Evolutionary conservation across 495 filamentous ascomycete species (phyloP).

Genomic region (Aspergillus funiculosus): DNA sequence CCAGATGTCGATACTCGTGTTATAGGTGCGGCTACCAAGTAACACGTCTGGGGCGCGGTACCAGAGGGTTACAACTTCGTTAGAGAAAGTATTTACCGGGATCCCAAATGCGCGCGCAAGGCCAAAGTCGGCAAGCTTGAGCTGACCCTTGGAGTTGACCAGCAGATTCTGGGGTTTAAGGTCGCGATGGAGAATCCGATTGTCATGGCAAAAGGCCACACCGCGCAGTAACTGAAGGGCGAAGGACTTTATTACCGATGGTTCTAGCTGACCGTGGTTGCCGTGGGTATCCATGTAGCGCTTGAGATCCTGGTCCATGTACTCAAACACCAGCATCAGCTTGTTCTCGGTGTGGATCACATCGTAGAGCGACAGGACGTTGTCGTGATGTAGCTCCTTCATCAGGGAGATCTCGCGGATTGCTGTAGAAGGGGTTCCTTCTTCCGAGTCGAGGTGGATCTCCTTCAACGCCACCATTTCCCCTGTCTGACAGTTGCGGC

Average conservation of each 20-base stretch:
- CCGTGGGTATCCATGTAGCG: slow-evolving; percentile 93
- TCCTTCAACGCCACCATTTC: slow-evolving; percentile 96
- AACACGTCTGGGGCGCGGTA: slow-evolving; percentile 93
- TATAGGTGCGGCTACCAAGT: slow-evolving; percentile 84
- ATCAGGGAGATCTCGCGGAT: slow-evolving; percentile 98
- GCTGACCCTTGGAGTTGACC: slow-evolving; percentile 81
- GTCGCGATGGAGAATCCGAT: slow-evolving; percentile 88
- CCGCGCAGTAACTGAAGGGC: slow-evolving; percentile 90
- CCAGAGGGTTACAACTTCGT: slow-evolving; percentile 95
- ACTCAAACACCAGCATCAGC: slow-evolving; percentile 97
- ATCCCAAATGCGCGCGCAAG: slow-evolving; percentile 90
- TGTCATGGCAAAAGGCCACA: slow-evolving; percentile 93
- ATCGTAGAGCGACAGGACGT: slow-evolving; percentile 93
- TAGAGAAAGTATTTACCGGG: slow-evolving; percentile 95
- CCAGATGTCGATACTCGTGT: slow-evolving; percentile 98
- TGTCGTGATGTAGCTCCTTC: slow-evolving; percentile 98
- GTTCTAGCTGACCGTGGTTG: slow-evolving; percentile 74
- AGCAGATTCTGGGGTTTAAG: slow-evolving; percentile 91
- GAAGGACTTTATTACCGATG: slow-evolving; percentile 84
- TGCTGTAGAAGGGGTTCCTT: slow-evolving; percentile 92
- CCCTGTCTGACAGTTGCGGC: slow-evolving; percentile 88
- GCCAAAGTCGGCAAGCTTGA: slow-evolving; percentile 90
- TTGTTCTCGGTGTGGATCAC: slow-evolving; percentile 99
- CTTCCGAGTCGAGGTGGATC: slow-evolving; percentile 96
- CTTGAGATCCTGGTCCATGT: slow-evolving; percentile 95